Percentiles rank a stretch among this genome's conserved stretches.
These are phyloP conservation scores for Aspergillus sparsus DNA, from an alignment of 495 filamentous ascomycete species.

Conservation along the genomic window DNA sequence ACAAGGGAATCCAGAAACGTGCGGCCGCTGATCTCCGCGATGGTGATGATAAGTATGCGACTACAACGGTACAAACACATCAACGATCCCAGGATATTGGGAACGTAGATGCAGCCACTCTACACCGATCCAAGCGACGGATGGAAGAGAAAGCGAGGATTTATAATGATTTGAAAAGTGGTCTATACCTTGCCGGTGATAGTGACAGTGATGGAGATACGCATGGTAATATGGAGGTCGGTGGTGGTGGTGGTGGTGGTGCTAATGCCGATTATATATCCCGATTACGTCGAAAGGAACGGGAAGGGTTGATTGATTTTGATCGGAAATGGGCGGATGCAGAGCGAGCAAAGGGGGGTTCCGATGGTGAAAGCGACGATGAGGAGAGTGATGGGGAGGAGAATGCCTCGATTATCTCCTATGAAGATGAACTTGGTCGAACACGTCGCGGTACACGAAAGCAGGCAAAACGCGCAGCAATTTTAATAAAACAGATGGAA, in stretches of 20 bases:
- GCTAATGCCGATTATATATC: conserved; percentile 26
- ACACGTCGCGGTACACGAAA: conserved; percentile 64
- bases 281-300: conserved; percentile 41
- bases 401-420: conserved; percentile 69
- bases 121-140: conserved; percentile 66
- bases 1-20: conserved; percentile 68
- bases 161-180: conserved; percentile 80
- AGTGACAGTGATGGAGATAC: conserved; percentile 49
- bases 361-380: conserved; percentile 27
- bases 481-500: conserved; percentile 45
- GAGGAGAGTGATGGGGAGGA: conserved; percentile 37
- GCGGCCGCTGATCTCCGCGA: conserved; percentile 50
- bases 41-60: conserved; percentile 42
- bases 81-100: conserved; percentile 42
- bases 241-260: too few species aligned
- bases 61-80: conserved; percentile 36
- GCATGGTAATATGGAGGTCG: conserved; percentile 26
- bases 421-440: conserved; percentile 88
- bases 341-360: conserved; percentile 38
- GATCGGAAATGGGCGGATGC: conserved; percentile 88
- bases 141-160: conserved; percentile 85
- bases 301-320: conserved; percentile 78
- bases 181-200: conserved; percentile 51
- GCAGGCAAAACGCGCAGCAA: conserved; percentile 59
- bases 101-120: conserved; percentile 43